These are phyloP conservation scores for Sphaceloma murrayae DNA, from an alignment of 2,329 filamentous ascomycete genomes.

Conservation along the genomic window DNA sequence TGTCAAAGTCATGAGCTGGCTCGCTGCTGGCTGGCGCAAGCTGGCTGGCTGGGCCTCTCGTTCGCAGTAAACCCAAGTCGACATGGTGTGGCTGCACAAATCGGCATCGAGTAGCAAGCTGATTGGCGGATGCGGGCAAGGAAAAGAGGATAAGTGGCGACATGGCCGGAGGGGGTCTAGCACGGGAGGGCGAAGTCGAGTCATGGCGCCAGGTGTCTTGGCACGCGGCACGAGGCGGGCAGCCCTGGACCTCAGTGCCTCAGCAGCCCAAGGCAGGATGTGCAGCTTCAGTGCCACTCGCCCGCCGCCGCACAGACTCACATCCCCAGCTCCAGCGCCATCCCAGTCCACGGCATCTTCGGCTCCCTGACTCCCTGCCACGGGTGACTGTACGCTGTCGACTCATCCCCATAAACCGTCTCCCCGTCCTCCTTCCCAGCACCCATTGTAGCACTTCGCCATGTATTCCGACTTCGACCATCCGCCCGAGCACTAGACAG, in stretches of 20 bases:
- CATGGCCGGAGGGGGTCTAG: background rate
- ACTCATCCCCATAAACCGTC: constrained; percentile 7
- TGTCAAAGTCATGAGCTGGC: no score
- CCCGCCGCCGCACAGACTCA: no score
- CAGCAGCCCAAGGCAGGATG: no score
- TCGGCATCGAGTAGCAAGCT: background rate
- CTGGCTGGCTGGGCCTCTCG: background rate
- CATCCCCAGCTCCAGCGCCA: no score
- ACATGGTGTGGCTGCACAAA: constrained; percentile 4
- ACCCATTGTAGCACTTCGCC: background rate
- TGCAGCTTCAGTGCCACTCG: no score
- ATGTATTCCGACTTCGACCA: constrained; percentile 12
- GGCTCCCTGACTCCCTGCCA: background rate
- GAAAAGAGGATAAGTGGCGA: constrained; percentile 1
- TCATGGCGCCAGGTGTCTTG: no score
- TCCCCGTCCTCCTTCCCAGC: background rate
- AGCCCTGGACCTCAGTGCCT: no score
- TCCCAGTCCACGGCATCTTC: background rate
- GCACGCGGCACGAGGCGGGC: no score
- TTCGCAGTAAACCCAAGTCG: constrained; percentile 4
- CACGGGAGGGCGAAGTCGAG: background rate
- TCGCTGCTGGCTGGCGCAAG: background rate
- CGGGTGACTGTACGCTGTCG: background rate
- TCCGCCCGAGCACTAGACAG: constrained; percentile 14
- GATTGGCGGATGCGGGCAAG: background rate